Evolutionary conservation across 2,329 filamentous ascomycete genomes (phyloP).

Genomic region (Clathrospora elynae): DNA sequence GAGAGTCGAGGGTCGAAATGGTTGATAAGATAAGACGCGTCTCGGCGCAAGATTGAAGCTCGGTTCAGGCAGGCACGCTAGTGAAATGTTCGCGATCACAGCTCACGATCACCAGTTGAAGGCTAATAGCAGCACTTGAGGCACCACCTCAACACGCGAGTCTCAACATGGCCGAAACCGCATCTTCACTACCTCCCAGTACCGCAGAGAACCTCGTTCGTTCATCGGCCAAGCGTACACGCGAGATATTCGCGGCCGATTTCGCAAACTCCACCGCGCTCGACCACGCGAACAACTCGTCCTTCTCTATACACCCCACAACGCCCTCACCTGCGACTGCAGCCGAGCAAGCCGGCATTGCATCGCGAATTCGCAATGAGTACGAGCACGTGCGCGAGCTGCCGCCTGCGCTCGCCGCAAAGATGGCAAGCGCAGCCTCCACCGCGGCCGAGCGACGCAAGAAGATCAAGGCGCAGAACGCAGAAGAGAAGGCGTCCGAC

Average conservation of each 20-base stretch:
- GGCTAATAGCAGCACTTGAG: neutral
- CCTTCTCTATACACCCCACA: conserved; percentile 51
- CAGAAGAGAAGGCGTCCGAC: conserved; percentile 56
- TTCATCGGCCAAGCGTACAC: conserved; percentile 59
- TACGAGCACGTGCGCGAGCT: conserved; percentile 79
- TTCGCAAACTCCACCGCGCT: conserved; percentile 53
- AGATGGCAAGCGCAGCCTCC: conserved; percentile 68
- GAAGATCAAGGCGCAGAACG: conserved; percentile 60
- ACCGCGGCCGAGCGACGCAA: conserved; percentile 66
- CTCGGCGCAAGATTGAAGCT: conserved; percentile 6
- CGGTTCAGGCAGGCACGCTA: conserved; percentile 13
- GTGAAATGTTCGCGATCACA: conserved; percentile 15
- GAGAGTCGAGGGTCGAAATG: neutral
- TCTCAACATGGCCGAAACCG: conserved; percentile 26
- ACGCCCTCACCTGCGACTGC: conserved; percentile 52
- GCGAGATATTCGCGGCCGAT: conserved; percentile 60
- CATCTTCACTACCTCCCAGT: conserved; percentile 24
- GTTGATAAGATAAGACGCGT: conserved; percentile 12
- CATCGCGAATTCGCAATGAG: conserved; percentile 69
- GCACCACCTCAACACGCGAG: conserved; percentile 6
- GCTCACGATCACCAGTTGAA: conserved; percentile 7
- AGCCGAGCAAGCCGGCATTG: conserved; percentile 56
- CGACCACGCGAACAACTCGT: conserved; percentile 48
- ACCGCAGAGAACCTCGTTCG: conserved; percentile 42
- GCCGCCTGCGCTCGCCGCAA: conserved; percentile 77